Percentiles rank a stretch among this genome's conserved stretches.
Conservation (phyloP, 371 early-diverging fungal species). For the Batrachochytrium dendrobatidis region DNA sequence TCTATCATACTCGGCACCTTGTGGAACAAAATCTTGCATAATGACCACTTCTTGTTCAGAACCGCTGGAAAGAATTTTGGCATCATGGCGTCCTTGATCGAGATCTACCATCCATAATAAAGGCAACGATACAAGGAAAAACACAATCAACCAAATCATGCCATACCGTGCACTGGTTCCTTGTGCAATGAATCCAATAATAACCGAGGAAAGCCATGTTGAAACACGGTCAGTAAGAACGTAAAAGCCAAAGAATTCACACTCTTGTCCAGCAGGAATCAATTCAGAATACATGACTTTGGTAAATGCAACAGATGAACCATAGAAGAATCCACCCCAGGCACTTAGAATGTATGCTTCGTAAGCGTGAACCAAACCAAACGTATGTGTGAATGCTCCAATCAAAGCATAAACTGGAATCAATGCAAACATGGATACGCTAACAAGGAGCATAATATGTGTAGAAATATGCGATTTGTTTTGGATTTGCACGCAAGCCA, state of each 20-base stretch:
- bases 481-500: not conserved
- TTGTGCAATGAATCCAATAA: slow-evolving; percentile 10
- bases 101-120: not conserved
- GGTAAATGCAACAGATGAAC: slow-evolving; percentile 1
- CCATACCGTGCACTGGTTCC: not conserved
- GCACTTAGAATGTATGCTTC: not conserved
- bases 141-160: not conserved
- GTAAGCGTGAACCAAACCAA: not conserved
- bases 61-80: not conserved
- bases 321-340: slow-evolving; percentile 2
- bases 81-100: not conserved
- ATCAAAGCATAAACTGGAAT: not conserved
- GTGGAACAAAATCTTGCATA: not conserved
- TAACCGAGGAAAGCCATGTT: slow-evolving; percentile 19
- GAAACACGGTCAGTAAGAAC: slow-evolving; percentile 25
- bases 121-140: not conserved
- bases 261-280: slow-evolving; percentile 24
- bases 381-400: not conserved
- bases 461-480: not conserved
- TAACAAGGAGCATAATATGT: not conserved
- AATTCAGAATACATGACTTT: slow-evolving; percentile 24
- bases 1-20: no score
- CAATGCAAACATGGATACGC: not conserved
- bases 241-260: slow-evolving; percentile 26
- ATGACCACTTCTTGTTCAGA: not conserved